Evolutionary conservation across 768 basidiomycete genomes (phyloP), one percentile per base, ranked within the genome.

Genomic region (Sporobolomyces phaffii): DNA sequence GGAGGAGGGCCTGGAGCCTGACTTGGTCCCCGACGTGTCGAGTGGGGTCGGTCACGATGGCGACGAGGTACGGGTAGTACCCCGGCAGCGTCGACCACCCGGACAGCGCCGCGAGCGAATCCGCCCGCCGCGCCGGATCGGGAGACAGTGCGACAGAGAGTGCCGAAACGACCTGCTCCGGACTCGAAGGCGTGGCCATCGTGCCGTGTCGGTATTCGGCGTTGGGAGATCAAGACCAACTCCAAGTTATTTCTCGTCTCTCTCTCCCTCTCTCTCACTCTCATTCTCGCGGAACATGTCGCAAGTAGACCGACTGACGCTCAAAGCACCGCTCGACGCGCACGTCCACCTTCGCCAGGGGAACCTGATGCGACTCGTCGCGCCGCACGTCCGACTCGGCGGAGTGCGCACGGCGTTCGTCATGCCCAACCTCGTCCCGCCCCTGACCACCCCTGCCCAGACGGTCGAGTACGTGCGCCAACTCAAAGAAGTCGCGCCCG

Each of bases 321-420:
- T 72, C 51, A 53, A 66, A 3, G 72, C 88, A 2, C 90, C 91
- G 20, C 87, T 89, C 36, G 91, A 92, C 80, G 94, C 96, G 76
- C 96, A 99, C 80, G 93, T 97, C 72, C 94, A 99, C 78, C 85
- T 99, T 33, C 85, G 96, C 45, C 91, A 98, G 77, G 91, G 89
- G 33, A 79, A 84, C 36, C 80, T 99, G 70, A 86, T 87, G 29
- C 79, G 84, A 60, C 83, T 98, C 18, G 91, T 98, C 41, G 86
- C 87, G 8, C 90, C 91, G 20, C 91, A 97, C 80, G 89, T 99
- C 58, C 82, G 85, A 38, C 80, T 85, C 76, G 96, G 96, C 48
- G 96, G 96, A 2, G 92, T 98, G 74, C 79, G 82, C 64, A 82
- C 94, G 62, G 94, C 89, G 71, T 99, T 96, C 80, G 91, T 99